Base-by-base conservation (phyloP, 805 yeast species). In the Wickerhamomyces pijperi region DNA sequence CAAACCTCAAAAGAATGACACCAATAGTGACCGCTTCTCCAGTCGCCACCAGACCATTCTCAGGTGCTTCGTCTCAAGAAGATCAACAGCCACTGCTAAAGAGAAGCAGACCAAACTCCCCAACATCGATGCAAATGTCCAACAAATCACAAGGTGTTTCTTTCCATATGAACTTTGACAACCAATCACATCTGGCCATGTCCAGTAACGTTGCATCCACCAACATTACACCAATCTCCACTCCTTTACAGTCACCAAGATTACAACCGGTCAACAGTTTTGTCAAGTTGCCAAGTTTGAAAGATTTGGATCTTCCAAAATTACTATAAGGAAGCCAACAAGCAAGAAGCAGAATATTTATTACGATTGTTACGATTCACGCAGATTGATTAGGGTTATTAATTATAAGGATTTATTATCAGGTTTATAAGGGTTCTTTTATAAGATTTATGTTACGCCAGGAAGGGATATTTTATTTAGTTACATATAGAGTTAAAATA, bases 161-260 rank as follows among this genome's bases (percentile, higher is more conserved):
- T 4, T 11, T 25, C 29, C 29, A 25, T 12, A 25, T 25, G n/a
- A 25, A 25, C 29, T 25, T 25, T 25, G 29, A 13, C 14, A 25
- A 25, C 14, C n/a, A 8, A 4, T 14, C 29, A 11, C 29, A 25
- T 25, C 29, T 11, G 6, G 6, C 25, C 11, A 7, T 21, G 25
- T 21, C 11, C 9, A 25, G 29, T 25, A 25, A 25, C 29, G 7
- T 25, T 13, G n/a, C 29, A 9, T 25, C 29, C 4, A 25, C 29
- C 9, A 25, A 25, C 29, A 25, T 25, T 14, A 70, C 76, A 6
- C 76, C 76, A 11, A 46, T 69, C 32, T 69, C 66, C 41, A 70
- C 75, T 0, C 74, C 74, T 13, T 48, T 62, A 21, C 74, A 70
- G 40, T 63, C 71, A 36, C 76, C 76, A n/a, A 68, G 58, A 35